A percentile compares a stretch with the other conserved stretches of the same genome.
Conservation (phyloP, 2,329 filamentous ascomycete genomes). For the Stachybotrys elegans region DNA sequence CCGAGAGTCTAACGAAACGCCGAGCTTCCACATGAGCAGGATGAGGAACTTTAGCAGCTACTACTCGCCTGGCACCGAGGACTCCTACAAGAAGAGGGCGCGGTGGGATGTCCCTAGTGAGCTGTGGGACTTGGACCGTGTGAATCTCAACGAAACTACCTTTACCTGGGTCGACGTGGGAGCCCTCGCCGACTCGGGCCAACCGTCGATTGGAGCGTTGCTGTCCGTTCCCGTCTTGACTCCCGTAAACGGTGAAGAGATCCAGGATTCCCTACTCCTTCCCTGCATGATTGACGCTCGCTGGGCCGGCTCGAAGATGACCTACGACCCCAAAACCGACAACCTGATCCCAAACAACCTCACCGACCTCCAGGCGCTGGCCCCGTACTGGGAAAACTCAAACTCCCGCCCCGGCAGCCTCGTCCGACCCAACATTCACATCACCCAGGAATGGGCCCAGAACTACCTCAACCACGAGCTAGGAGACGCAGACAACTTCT, state of each 20-base stretch:
- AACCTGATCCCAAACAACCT: background rate
- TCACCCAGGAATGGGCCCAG: background rate
- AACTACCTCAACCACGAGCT: background rate
- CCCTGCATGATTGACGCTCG: slow-evolving; percentile 3
- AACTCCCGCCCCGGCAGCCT: background rate
- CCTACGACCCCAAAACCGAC: background rate
- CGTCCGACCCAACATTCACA: background rate
- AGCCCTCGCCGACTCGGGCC: background rate
- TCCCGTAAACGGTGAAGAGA: too few species aligned
- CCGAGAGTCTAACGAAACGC: background rate
- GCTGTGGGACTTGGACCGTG: background rate
- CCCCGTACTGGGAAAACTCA: background rate
- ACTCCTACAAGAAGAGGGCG: background rate
- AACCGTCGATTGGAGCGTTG: background rate
- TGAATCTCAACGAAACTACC: background rate
- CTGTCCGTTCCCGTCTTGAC: background rate
- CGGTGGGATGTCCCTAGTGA: background rate
- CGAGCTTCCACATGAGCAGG: slow-evolving; percentile 1
- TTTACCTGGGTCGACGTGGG: slow-evolving; percentile 1
- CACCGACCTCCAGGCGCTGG: background rate
- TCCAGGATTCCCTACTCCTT: background rate
- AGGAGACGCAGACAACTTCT: background rate
- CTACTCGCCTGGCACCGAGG: too few species aligned
- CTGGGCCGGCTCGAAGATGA: background rate
- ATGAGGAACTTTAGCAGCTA: slow-evolving; percentile 1